Conservation (phyloP, 768 basidiomycete genomes). For the Leucocoprinus sp. region DNA sequence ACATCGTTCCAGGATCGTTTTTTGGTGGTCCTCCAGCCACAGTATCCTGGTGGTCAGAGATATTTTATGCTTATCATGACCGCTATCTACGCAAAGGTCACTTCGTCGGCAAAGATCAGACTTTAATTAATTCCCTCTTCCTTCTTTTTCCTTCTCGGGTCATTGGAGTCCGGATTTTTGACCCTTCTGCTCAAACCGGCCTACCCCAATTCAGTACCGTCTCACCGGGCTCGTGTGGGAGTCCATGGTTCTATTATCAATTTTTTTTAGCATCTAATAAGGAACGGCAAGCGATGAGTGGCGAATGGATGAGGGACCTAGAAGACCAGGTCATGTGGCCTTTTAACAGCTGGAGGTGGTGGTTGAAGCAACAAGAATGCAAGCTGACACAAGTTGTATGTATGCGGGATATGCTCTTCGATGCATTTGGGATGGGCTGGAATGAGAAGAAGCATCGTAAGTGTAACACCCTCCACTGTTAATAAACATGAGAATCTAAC, state of each 20-base stretch:
- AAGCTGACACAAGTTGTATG: not conserved
- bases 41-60: constrained; percentile 35
- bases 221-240: constrained; percentile 32
- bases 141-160: constrained; percentile 37
- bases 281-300: constrained; percentile 17
- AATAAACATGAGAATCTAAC: no score
- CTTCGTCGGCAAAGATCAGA: constrained; percentile 54
- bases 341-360: not conserved
- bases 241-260: constrained; percentile 43
- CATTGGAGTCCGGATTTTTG: constrained; percentile 29
- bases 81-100: constrained; percentile 35
- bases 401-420: not conserved
- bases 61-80: constrained; percentile 45
- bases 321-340: constrained; percentile 8
- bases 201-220: constrained; percentile 17
- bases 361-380: not conserved
- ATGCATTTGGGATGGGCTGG: constrained; percentile 3
- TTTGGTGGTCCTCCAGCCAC: constrained; percentile 42
- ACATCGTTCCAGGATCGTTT: constrained; percentile 41
- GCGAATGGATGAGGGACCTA: constrained; percentile 10
- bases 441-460: not conserved
- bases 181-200: constrained; percentile 18
- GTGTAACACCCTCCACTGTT: no score
- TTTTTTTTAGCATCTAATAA: constrained; percentile 33
- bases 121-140: constrained; percentile 33